These are phyloP conservation scores for Termitomyces titanicus DNA, from an alignment of 768 basidiomycete species.

Conservation along the genomic window DNA sequence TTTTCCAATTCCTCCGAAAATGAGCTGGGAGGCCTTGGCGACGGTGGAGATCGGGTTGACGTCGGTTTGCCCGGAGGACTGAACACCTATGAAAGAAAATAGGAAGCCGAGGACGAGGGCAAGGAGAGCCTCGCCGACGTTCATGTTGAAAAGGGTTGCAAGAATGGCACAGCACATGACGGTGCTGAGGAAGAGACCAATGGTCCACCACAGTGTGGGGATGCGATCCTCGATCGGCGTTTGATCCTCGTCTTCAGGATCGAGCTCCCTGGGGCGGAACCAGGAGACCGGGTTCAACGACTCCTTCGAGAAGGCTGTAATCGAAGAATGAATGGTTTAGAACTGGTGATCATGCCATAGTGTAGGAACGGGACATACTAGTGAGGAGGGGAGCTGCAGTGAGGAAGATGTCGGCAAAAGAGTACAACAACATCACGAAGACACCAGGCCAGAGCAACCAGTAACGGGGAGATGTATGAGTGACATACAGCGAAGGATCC, in stretches of 20 bases:
- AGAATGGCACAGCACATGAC: conserved; percentile 51
- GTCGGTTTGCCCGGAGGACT: conserved; percentile 56
- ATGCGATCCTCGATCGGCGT: conserved; percentile 54
- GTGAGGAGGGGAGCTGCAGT: conserved; percentile 32
- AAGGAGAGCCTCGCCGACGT: conserved; percentile 55
- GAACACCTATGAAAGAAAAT: conserved; percentile 67
- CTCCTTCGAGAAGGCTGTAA: conserved; percentile 14
- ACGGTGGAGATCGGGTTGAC: conserved; percentile 61
- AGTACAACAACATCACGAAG: conserved; percentile 58
- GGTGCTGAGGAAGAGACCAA: conserved; percentile 43
- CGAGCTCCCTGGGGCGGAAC: conserved; percentile 26
- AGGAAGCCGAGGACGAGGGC: conserved; percentile 57
- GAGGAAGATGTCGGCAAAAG: conserved; percentile 49
- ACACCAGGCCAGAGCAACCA: conserved; percentile 66
- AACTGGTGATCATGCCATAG: background rate
- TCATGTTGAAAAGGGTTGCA: conserved; percentile 50
- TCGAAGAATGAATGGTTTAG: background rate
- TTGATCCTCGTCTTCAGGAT: conserved; percentile 45
- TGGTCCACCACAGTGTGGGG: conserved; percentile 51
- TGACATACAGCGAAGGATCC: conserved; percentile 37
- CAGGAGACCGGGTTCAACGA: conserved; percentile 25
- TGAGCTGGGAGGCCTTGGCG: conserved; percentile 60
- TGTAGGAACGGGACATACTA: conserved; percentile 15
- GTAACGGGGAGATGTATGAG: conserved; percentile 50
- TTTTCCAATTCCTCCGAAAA: conserved; percentile 61